Evolutionary conservation across 305 asterid species (phyloP).

Genomic region (Fraxinus greggii): DNA sequence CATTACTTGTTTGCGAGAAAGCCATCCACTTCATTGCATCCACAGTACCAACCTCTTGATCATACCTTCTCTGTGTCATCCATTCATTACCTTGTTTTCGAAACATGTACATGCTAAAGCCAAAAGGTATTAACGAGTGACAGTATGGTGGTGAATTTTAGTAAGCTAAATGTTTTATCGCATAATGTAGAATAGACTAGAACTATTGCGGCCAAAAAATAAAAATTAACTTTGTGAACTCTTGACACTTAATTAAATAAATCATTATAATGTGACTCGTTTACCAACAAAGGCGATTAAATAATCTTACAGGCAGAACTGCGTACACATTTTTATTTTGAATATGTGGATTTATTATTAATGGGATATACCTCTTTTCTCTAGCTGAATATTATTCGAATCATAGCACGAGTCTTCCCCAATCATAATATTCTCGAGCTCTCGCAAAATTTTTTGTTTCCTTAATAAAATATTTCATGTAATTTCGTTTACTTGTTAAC

Average conservation of each 20-base stretch:
- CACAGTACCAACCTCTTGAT: not conserved
- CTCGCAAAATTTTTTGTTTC: not conserved
- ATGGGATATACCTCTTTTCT: not conserved
- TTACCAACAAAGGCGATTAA: not conserved
- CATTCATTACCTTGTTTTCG: not conserved
- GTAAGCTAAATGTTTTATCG: too few species aligned
- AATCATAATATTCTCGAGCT: not conserved
- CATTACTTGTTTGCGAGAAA: not conserved
- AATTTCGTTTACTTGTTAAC: not conserved
- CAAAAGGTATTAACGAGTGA: not conserved
- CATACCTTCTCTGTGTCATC: not conserved
- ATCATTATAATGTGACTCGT: not conserved
- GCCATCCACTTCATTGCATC: not conserved
- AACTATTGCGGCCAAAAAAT: too few species aligned
- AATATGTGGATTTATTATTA: not conserved
- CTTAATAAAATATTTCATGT: conserved; percentile 3
- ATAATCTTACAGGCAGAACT: not conserved
- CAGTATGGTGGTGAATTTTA: not conserved
- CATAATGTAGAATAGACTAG: too few species aligned
- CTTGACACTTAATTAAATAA: not conserved
- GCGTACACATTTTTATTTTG: not conserved
- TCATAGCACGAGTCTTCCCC: not conserved
- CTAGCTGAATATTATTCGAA: not conserved
- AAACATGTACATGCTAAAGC: not conserved
- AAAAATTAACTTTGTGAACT: too few species aligned